Percentiles rank a stretch among this genome's conserved stretches.
Conservation (phyloP, 2,329 filamentous ascomycete genomes). For the Arthrobotrys megalospora region DNA sequence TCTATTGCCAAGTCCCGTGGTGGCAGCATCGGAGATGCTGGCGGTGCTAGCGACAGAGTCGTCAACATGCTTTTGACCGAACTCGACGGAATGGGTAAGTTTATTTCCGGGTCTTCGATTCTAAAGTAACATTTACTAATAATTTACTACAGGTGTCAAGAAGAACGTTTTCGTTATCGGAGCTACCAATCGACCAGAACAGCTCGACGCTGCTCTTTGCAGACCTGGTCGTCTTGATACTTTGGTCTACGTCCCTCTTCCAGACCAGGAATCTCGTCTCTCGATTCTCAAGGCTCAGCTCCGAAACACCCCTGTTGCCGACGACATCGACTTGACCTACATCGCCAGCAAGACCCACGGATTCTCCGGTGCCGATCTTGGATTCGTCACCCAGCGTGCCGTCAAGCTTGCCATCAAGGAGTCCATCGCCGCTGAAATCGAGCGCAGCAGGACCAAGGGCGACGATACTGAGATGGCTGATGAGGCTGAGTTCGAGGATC, state of each 20-base stretch:
- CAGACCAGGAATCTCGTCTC: slow-evolving; percentile 89
- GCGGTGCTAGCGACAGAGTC: slow-evolving; percentile 98
- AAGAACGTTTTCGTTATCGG: slow-evolving; percentile 99
- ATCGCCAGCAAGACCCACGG: slow-evolving; percentile 98
- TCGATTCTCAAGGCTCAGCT: slow-evolving; percentile 95
- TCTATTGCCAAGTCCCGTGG: slow-evolving; percentile 99
- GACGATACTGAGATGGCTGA: slow-evolving; percentile 80
- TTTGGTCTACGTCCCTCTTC: slow-evolving; percentile 96
- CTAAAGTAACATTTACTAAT: slow-evolving; percentile 63
- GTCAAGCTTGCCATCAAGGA: slow-evolving; percentile 99
- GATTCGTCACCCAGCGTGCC: slow-evolving; percentile 97
- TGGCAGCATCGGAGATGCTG: slow-evolving; percentile 94
- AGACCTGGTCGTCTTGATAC: slow-evolving; percentile 99
- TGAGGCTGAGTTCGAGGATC: slow-evolving; percentile 86
- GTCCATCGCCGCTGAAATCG: slow-evolving; percentile 88
- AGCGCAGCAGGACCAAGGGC: slow-evolving; percentile 83
- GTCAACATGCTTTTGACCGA: slow-evolving; percentile 98
- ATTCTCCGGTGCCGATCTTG: slow-evolving; percentile 99
- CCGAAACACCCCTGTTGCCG: slow-evolving; percentile 93
- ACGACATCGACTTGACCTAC: slow-evolving; percentile 88
- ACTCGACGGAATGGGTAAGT: slow-evolving; percentile 64
- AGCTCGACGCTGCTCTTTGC: slow-evolving; percentile 97
- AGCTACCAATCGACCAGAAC: slow-evolving; percentile 97
- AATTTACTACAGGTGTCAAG: slow-evolving; percentile 76
- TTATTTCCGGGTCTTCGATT: slow-evolving; percentile 68